These are phyloP conservation scores for Rubroshorea leprosula DNA, from an alignment of 345 rosid genomes.

Conservation along the genomic window DNA sequence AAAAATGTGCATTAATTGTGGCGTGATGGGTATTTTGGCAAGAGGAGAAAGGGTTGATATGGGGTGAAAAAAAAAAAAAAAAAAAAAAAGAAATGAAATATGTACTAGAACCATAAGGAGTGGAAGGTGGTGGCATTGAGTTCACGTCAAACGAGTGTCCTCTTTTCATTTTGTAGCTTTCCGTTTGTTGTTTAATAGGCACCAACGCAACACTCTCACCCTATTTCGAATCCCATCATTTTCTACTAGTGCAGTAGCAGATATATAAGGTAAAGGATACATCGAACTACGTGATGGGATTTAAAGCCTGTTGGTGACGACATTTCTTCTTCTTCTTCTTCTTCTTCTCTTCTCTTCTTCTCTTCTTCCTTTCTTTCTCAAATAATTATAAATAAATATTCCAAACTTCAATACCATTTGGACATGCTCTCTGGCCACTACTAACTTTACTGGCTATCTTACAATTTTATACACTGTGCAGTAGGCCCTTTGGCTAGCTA, in stretches of 20 bases:
- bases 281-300: slow-evolving; percentile 48
- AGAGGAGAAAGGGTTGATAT: not conserved
- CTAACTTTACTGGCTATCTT: not conserved
- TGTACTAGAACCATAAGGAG: too few species aligned
- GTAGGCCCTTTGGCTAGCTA: not conserved
- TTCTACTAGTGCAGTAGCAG: slow-evolving; percentile 27
- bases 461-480: not conserved
- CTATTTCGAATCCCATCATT: slow-evolving; percentile 42
- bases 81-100: too few species aligned
- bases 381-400: slow-evolving; percentile 11
- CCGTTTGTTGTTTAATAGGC: slow-evolving; percentile 31
- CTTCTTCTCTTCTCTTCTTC: not conserved
- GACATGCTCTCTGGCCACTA: slow-evolving; percentile 23
- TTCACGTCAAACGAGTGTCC: slow-evolving; percentile 37
- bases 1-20: too few species aligned
- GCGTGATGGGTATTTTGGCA: slow-evolving; percentile 19
- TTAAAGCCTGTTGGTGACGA: slow-evolving; percentile 39
- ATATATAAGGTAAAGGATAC: slow-evolving; percentile 32
- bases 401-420: slow-evolving; percentile 28
- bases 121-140: slow-evolving; percentile 14
- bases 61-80: too few species aligned
- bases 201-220: slow-evolving; percentile 22
- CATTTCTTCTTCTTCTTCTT: slow-evolving; percentile 32
- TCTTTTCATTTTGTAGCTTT: slow-evolving; percentile 36
- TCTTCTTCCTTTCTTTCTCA: not conserved